A percentile compares a stretch with the other conserved stretches of the same genome.
These are phyloP conservation scores for Apiospora rasikravindrae DNA, from an alignment of 2,329 filamentous ascomycete species.

Conservation along the genomic window DNA sequence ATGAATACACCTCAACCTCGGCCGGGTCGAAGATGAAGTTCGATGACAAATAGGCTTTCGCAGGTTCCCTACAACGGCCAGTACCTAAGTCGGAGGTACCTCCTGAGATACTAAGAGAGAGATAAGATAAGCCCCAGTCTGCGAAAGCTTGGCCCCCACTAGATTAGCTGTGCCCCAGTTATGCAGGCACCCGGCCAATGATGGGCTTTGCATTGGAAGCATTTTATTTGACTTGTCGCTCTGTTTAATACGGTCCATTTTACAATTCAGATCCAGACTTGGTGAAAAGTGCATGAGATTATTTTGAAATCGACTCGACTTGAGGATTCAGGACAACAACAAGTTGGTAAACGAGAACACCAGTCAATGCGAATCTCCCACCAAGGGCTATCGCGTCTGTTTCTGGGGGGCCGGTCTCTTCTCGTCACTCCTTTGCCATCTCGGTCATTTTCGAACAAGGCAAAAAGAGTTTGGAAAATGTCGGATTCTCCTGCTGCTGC, in stretches of 20 bases:
- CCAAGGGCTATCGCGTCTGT: constrained; percentile 4
- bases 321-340: background rate
- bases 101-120: background rate
- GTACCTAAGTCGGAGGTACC: background rate
- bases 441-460: constrained; percentile 1
- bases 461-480: background rate
- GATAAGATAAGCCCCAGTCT: constrained; percentile 17
- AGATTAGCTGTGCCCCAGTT: background rate
- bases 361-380: constrained; percentile 21
- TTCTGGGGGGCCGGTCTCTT: constrained; percentile 22
- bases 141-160: constrained; percentile 28
- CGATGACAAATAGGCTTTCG: background rate
- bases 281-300: background rate
- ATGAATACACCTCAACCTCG: background rate
- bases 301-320: background rate
- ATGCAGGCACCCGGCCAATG: background rate
- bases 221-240: constrained; percentile 12
- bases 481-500: background rate
- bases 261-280: background rate
- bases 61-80: background rate
- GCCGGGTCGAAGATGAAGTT: background rate
- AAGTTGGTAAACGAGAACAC: background rate
- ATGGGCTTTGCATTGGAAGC: background rate
- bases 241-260: background rate
- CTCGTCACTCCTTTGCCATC: background rate